A percentile compares a stretch with the other conserved stretches of the same genome.
These are phyloP conservation scores for Microsporum ferrugineum DNA, from an alignment of 2,329 filamentous ascomycete genomes.

Conservation along the genomic window DNA sequence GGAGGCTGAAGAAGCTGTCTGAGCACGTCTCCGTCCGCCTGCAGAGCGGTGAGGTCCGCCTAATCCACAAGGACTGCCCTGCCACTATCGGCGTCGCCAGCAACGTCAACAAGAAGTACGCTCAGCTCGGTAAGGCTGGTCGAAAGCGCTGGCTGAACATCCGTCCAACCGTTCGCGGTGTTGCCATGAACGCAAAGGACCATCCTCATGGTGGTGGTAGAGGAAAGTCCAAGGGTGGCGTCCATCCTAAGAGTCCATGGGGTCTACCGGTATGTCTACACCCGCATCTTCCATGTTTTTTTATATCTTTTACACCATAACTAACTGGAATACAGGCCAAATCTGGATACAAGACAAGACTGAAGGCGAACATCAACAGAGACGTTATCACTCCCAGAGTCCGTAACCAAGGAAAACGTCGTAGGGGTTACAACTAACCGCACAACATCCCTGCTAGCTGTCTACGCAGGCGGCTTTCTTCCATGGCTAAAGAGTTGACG, in stretches of 20 bases:
- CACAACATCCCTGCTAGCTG: background rate
- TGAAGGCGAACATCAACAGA: constrained; percentile 80
- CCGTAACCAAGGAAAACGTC: constrained; percentile 83
- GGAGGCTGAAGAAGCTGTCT: constrained; percentile 48
- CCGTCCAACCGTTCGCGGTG: constrained; percentile 85
- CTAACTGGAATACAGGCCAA: constrained; percentile 34
- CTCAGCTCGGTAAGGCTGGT: constrained; percentile 88
- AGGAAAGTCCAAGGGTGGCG: constrained; percentile 98
- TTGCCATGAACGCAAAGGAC: constrained; percentile 98
- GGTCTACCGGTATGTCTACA: constrained; percentile 67
- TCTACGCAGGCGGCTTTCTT: background rate
- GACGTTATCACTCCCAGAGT: constrained; percentile 73
- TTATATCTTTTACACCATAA: constrained; percentile 12
- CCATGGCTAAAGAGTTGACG: background rate
- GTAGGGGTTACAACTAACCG: constrained; percentile 49
- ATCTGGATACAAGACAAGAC: constrained; percentile 72
- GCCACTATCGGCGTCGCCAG: constrained; percentile 90
- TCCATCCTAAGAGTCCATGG: constrained; percentile 91
- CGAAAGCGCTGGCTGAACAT: constrained; percentile 89
- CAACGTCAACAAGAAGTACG: constrained; percentile 83
- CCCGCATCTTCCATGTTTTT: background rate
- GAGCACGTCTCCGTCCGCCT: constrained; percentile 74
- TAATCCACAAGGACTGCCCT: constrained; percentile 82
- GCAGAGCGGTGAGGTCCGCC: constrained; percentile 84
- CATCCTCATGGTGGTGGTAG: constrained; percentile 98